phyloP scores from a whole-genome alignment of 2,329 filamentous ascomycete species.

The Fusarium sp. region DNA sequence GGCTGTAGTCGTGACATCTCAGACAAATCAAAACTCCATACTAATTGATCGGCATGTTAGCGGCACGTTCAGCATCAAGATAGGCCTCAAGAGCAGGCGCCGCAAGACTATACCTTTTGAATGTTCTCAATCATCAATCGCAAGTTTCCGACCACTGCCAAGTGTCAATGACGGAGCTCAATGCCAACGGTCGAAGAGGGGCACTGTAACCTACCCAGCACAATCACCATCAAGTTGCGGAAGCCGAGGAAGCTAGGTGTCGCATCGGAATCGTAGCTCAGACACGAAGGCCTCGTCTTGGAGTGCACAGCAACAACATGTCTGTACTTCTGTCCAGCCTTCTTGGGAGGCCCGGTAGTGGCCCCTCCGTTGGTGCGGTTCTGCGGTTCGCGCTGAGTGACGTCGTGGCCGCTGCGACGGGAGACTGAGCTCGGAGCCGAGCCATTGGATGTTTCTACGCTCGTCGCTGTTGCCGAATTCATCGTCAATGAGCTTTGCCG shows the following conservation, averaged over 20 bases:
- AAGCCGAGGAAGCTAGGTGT: constrained; percentile 92
- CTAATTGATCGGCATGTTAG: constrained; percentile 56
- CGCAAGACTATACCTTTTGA: constrained; percentile 75
- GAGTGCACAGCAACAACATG: constrained; percentile 92
- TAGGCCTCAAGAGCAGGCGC: background rate
- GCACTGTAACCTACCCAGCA: constrained; percentile 71
- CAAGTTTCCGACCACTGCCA: constrained; percentile 87
- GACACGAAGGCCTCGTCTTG: constrained; percentile 76
- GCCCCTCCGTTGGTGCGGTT: constrained; percentile 39
- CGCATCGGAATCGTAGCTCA: constrained; percentile 83
- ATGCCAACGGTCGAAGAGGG: constrained; percentile 24
- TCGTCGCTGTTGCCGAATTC: constrained; percentile 57
- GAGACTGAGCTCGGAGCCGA: constrained; percentile 36
- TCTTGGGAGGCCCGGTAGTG: constrained; percentile 35
- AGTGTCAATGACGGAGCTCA: constrained; percentile 34
- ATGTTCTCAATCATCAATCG: constrained; percentile 97
- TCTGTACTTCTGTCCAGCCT: constrained; percentile 74
- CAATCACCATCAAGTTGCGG: constrained; percentile 94
- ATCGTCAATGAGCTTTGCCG: constrained; percentile 44
- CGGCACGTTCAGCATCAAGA: background rate
- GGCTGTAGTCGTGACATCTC: constrained; percentile 87
- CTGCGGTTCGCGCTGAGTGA: constrained; percentile 42
- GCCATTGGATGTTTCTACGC: constrained; percentile 47
- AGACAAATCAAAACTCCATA: constrained; percentile 96
- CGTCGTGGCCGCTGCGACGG: constrained; percentile 42